Evolutionary conservation across 306 rosid species (phyloP).

Genomic region (Urtica urens): DNA sequence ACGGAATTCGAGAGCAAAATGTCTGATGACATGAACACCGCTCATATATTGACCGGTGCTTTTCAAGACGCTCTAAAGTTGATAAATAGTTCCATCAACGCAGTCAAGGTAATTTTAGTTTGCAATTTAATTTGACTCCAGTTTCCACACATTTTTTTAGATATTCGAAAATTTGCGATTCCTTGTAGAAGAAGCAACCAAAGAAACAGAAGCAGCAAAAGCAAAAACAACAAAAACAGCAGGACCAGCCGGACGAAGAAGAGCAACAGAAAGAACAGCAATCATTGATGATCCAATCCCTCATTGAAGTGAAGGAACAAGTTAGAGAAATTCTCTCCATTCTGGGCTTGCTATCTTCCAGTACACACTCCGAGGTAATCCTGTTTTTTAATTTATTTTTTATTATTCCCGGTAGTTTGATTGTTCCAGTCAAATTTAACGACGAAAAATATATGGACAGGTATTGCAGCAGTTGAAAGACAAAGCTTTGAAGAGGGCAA

Average conservation of each 20-base stretch:
- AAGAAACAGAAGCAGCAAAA: constrained; percentile 38
- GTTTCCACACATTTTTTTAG: background rate
- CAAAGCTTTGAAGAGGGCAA: constrained; percentile 71
- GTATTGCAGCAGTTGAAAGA: constrained; percentile 72
- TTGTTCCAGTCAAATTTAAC: constrained; percentile 2
- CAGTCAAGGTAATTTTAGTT: constrained; percentile 46
- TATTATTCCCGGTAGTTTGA: constrained; percentile 1
- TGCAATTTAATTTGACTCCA: constrained; percentile 3
- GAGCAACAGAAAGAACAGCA: constrained; percentile 41
- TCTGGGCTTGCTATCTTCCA: constrained; percentile 51
- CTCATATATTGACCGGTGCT: constrained; percentile 65
- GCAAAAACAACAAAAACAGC: constrained; percentile 28
- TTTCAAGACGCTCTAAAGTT: constrained; percentile 76
- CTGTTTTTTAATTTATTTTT: constrained; percentile 2
- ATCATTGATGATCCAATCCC: constrained; percentile 44
- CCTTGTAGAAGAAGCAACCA: constrained; percentile 57
- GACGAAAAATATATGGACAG: no score
- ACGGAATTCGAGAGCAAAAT: constrained; percentile 67
- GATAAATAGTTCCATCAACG: constrained; percentile 51
- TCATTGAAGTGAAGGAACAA: constrained; percentile 49
- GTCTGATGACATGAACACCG: constrained; percentile 93
- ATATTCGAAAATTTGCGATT: constrained; percentile 7
- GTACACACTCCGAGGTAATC: constrained; percentile 55
- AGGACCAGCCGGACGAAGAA: background rate
- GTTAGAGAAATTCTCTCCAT: constrained; percentile 34